These are phyloP conservation scores for Tolypocladium paradoxum DNA, from an alignment of 2,329 filamentous ascomycete genomes.

Conservation along the genomic window DNA sequence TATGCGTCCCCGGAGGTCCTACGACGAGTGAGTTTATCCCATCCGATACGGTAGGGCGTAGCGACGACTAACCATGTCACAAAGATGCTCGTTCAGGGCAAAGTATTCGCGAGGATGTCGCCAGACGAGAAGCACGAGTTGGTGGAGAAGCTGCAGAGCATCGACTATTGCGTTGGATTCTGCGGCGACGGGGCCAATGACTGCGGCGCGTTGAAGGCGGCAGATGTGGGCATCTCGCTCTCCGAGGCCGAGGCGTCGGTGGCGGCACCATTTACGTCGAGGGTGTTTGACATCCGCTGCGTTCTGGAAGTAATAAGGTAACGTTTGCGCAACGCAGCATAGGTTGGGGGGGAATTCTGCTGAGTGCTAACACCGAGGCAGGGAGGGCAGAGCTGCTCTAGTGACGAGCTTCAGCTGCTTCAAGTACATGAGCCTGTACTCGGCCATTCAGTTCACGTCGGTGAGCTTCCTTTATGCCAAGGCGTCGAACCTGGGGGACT, in stretches of 20 bases:
- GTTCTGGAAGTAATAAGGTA: conserved; percentile 83
- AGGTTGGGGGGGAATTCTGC: background rate
- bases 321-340: conserved; percentile 6
- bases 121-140: conserved; percentile 97
- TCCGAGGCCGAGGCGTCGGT: conserved; percentile 97
- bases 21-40: conserved; percentile 41
- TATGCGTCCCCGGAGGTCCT: conserved; percentile 74
- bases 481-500: conserved; percentile 90
- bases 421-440: conserved; percentile 99
- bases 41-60: background rate
- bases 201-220: conserved; percentile 91
- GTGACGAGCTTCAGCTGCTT: conserved; percentile 99
- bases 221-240: conserved; percentile 92
- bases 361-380: conserved; percentile 19
- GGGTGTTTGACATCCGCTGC: conserved; percentile 92
- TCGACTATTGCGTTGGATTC: conserved; percentile 92
- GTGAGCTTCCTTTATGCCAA: conserved; percentile 94
- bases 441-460: conserved; percentile 96
- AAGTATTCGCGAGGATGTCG: conserved; percentile 96
- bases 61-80: background rate
- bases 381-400: conserved; percentile 84
- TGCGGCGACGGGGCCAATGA: conserved; percentile 97
- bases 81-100: conserved; percentile 80
- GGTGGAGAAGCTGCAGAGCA: conserved; percentile 91
- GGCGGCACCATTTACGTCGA: conserved; percentile 93